Evolutionary conservation across 139 green algal species (phyloP).

Genomic region (Yamagishiella unicocca): DNA sequence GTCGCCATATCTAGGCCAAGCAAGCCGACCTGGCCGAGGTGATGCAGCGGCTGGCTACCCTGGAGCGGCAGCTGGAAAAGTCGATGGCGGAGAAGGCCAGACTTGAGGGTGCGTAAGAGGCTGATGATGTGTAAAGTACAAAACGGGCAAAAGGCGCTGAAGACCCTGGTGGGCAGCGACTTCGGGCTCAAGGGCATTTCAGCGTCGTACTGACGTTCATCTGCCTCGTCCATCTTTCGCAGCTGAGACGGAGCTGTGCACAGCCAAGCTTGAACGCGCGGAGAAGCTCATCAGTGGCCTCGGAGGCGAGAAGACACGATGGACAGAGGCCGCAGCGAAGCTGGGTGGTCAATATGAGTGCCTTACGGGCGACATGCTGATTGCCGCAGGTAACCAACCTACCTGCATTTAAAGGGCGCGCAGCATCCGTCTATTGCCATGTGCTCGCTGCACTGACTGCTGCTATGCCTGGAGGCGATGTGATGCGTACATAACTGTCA

Average conservation of each 20-base stretch:
- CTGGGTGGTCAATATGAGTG: slow-evolving; percentile 71
- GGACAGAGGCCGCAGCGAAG: slow-evolving; percentile 72
- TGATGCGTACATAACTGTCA: too few relatives aligned
- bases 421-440: too few relatives aligned
- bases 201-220: too few relatives aligned
- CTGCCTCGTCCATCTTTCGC: not conserved
- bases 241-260: slow-evolving; percentile 82
- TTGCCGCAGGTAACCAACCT: slow-evolving; percentile 62
- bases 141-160: too few relatives aligned
- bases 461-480: too few relatives aligned
- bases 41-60: slow-evolving; percentile 78
- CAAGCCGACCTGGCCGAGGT: slow-evolving; percentile 81
- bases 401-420: too few relatives aligned
- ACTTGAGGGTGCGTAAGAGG: slow-evolving; percentile 60
- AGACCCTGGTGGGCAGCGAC: too few relatives aligned
- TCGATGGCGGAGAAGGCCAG: slow-evolving; percentile 67
- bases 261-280: slow-evolving; percentile 78
- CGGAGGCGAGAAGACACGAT: slow-evolving; percentile 81
- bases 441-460: too few relatives aligned
- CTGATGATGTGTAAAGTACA: too few relatives aligned
- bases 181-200: too few relatives aligned
- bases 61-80: slow-evolving; percentile 76
- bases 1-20: slow-evolving; percentile 76
- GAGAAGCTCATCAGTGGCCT: slow-evolving; percentile 86
- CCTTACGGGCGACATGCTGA: slow-evolving; percentile 87